A percentile compares a stretch with the other conserved stretches of the same genome.
Evolutionary conservation across 768 basidiomycete species (phyloP).

Genomic region (Naganishia antarctica): DNA sequence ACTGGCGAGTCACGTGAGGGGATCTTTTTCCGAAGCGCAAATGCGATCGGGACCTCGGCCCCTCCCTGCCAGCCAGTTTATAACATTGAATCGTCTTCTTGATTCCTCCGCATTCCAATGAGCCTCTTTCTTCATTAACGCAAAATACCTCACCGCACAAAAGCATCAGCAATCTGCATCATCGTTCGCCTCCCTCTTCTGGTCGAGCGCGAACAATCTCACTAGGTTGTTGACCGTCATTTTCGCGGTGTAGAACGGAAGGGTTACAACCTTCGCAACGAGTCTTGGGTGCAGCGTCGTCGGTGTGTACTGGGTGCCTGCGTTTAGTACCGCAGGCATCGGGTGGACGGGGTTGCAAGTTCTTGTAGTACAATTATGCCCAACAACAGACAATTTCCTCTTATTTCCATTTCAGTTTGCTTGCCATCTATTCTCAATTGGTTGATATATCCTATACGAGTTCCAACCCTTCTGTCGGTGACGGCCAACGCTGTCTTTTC

Average conservation of each 20-base stretch:
- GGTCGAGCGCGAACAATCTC: slow-evolving; percentile 16
- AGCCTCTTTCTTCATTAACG: slow-evolving; percentile 19
- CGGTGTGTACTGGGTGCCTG: slow-evolving; percentile 20
- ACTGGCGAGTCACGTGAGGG: background rate
- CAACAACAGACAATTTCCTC: no score
- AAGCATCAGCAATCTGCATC: slow-evolving; percentile 25
- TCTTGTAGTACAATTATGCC: slow-evolving; percentile 26
- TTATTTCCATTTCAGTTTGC: background rate
- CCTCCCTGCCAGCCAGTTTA: background rate
- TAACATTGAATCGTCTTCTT: background rate
- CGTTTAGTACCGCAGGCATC: slow-evolving; percentile 16
- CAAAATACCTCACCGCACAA: slow-evolving; percentile 22
- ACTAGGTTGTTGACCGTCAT: slow-evolving; percentile 29
- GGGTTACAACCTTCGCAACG: slow-evolving; percentile 16
- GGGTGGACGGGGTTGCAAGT: slow-evolving; percentile 28
- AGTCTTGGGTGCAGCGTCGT: slow-evolving; percentile 30
- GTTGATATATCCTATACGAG: no score
- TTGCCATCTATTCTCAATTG: background rate
- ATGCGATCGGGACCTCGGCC: slow-evolving; percentile 1
- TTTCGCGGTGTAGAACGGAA: slow-evolving; percentile 18
- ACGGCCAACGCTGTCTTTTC: no score
- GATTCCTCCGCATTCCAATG: background rate
- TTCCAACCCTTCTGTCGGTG: no score
- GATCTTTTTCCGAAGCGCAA: slow-evolving; percentile 5
- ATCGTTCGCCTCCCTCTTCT: slow-evolving; percentile 22